These are phyloP conservation scores for Globisporangium takayamanum DNA, from an alignment of 352 stramenopile genomes.

Conservation along the genomic window DNA sequence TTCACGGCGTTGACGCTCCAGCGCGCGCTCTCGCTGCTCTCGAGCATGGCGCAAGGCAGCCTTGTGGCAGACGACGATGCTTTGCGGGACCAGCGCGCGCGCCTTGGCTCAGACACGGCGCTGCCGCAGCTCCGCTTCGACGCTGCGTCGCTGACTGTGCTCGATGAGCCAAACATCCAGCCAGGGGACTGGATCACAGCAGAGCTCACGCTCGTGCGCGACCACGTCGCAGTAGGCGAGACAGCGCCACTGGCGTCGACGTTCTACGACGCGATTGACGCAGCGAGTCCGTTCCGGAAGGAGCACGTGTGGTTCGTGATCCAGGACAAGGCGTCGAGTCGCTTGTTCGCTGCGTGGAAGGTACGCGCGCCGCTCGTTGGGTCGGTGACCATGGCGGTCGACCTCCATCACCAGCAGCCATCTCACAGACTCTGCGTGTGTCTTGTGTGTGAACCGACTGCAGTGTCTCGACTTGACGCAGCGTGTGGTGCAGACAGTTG, in stretches of 20 bases:
- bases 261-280: constrained; percentile 66
- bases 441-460: constrained; percentile 4
- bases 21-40: constrained; percentile 54
- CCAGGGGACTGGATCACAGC: constrained; percentile 77
- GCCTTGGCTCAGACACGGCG: constrained; percentile 20
- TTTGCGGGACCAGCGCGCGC: constrained; percentile 49
- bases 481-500: constrained; percentile 37
- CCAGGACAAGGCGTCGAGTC: constrained; percentile 47
- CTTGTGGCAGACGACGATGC: constrained; percentile 57
- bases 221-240: constrained; percentile 35
- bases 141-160: constrained; percentile 37
- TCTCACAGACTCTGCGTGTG: neutral
- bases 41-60: constrained; percentile 63
- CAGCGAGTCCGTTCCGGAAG: constrained; percentile 59
- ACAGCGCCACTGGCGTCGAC: constrained; percentile 50
- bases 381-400: neutral
- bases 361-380: constrained; percentile 7
- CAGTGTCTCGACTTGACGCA: constrained; percentile 51
- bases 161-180: constrained; percentile 65
- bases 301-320: constrained; percentile 72
- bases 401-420: no score
- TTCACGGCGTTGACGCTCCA: constrained; percentile 48
- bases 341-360: constrained; percentile 67
- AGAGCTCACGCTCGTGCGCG: constrained; percentile 39
- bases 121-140: constrained; percentile 31